Percentiles rank a stretch among this genome's conserved stretches.
Evolutionary conservation across 176 grass and related monocot species (phyloP).

Genomic region (Poa annua): DNA sequence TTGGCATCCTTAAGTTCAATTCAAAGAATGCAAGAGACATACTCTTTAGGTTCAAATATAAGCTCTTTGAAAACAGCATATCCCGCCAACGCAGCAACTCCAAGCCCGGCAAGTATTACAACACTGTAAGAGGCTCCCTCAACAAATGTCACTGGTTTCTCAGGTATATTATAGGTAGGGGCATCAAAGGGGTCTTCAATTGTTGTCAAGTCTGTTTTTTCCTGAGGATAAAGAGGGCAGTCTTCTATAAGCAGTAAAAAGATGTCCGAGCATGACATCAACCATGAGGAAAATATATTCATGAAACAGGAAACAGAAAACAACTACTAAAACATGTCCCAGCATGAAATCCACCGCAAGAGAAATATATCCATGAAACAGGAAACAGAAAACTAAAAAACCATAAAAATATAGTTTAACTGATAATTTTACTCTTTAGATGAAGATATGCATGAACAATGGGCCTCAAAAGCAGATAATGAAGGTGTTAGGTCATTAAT

Average conservation of each 20-base stretch:
- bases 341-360: neutral
- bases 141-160: constrained; percentile 88
- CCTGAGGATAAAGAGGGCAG: constrained; percentile 43
- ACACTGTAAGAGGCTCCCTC: constrained; percentile 95
- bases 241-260: constrained; percentile 33
- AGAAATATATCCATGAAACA: constrained; percentile 9
- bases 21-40: constrained; percentile 40
- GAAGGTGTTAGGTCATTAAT: constrained; percentile 16
- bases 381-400: constrained; percentile 1
- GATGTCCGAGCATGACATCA: constrained; percentile 16
- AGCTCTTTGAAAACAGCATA: constrained; percentile 98
- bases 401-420: constrained; percentile 17
- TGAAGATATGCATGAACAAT: neutral
- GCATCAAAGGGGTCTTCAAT: constrained; percentile 93
- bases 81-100: constrained; percentile 81
- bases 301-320: constrained; percentile 12
- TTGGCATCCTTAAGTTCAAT: constrained; percentile 31
- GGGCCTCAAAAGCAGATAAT: neutral
- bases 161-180: constrained; percentile 91
- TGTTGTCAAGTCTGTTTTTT: constrained; percentile 75
- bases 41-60: constrained; percentile 99
- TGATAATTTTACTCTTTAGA: constrained; percentile 1
- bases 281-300: constrained; percentile 6
- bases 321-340: constrained; percentile 5
- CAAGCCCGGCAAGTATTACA: constrained; percentile 85